Base-by-base conservation (phyloP, 164 flowering plant genomes). In the Tetrastigma voinierianum region DNA sequence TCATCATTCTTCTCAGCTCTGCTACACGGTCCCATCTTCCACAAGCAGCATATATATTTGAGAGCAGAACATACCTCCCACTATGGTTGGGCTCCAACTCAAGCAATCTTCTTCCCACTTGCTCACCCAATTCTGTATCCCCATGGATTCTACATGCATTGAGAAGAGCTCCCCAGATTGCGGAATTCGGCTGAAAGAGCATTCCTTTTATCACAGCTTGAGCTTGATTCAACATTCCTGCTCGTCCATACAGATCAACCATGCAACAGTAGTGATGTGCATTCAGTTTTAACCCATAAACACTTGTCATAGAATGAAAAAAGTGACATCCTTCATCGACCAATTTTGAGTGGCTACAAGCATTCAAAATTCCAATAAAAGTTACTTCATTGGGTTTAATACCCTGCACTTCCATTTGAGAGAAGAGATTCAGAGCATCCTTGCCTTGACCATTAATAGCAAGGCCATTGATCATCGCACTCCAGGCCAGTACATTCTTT, bases 31-130 rank as follows among this genome's bases (percentile, higher is more conserved):
- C 65, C 72, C 72, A 73, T 61, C 64, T 73, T 24, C 72, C 68
- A 57, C 61, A 19, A 2, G 58, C 14, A 4, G 76, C 72, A 67
- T 73, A 68, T 52, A 73, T 51, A 16, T 68, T 73, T 3, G 68
- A 68, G 6, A 73, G 48, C 10, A 73, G 62, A 18, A 72, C 80
- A 62, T 72, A 72, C 3, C 79, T 67, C 7, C 79, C 79, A 23
- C 75, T 60, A 46, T 76, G 67, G 40, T 68, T 67, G 20, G 79
- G 79, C 57, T 76, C 76, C 63, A 76, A 47, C 44, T 72, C 71
- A 21, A 76, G 23, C 47, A 76, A 59, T 10, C 15, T 62, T 61
- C 40, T 72, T 45, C 73, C 76, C 12, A 72, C 68, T 21, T 52
- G 43, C 55, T 72, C 73, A n/a, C 76, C 76, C 17, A 72, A 51